Conservation (phyloP, 106 monocot species). For the Apostasia ramifera region DNA sequence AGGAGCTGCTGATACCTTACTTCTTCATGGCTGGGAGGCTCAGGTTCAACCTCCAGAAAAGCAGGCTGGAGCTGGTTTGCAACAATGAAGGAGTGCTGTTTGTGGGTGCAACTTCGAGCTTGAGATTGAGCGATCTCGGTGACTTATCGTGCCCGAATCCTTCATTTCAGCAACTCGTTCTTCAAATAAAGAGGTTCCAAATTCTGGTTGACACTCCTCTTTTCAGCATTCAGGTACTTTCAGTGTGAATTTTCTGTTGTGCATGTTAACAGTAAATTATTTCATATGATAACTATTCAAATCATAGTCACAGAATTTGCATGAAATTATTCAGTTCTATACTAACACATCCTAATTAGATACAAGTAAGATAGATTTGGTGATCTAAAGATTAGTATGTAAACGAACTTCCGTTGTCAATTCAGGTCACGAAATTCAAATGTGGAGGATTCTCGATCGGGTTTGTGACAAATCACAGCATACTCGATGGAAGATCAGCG, state of each 20-base stretch:
- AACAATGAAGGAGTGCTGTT: slow-evolving; percentile 69
- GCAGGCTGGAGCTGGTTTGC: slow-evolving; percentile 72
- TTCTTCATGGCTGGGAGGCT: slow-evolving; percentile 88
- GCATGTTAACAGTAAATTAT: too few relatives aligned
- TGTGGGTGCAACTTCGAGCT: slow-evolving; percentile 35
- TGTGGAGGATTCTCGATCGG: slow-evolving; percentile 80
- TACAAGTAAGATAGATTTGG: too few relatives aligned
- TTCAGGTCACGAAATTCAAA: slow-evolving; percentile 64
- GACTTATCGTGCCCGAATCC: slow-evolving; percentile 64
- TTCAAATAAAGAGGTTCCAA: slow-evolving; percentile 15
- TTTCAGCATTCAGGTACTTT: slow-evolving; percentile 61
- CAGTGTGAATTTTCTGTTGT: neutral
- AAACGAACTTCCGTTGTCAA: too few relatives aligned
- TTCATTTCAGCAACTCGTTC: slow-evolving; percentile 56
- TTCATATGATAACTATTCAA: too few relatives aligned
- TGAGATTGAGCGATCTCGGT: slow-evolving; percentile 41
- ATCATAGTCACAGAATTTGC: too few relatives aligned
- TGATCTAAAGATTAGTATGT: too few relatives aligned
- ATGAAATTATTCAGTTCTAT: too few relatives aligned
- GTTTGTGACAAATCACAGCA: slow-evolving; percentile 64
- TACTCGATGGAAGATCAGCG: slow-evolving; percentile 69
- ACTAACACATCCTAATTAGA: too few relatives aligned
- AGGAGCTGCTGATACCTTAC: slow-evolving; percentile 47
- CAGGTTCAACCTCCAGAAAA: slow-evolving; percentile 18
- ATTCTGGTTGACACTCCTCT: slow-evolving; percentile 36